Evolutionary conservation across 306 rosid genomes (phyloP).

Genomic region (Elaeagnus macrophylla): DNA sequence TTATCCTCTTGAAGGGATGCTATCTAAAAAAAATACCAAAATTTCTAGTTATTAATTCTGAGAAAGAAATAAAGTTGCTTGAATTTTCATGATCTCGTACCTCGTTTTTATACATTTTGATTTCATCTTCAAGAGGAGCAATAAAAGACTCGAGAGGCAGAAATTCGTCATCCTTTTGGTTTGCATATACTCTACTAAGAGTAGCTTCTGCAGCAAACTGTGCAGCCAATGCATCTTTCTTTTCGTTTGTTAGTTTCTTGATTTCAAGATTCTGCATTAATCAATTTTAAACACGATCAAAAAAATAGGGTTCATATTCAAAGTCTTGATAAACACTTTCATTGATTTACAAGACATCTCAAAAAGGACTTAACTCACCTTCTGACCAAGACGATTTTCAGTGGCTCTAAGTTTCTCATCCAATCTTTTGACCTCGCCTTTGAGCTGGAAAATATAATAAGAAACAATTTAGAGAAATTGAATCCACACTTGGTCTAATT

Average conservation of each 20-base stretch:
- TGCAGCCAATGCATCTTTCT: slow-evolving; percentile 76
- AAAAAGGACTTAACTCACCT: slow-evolving; percentile 38
- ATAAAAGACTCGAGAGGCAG: slow-evolving; percentile 51
- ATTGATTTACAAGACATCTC: neutral
- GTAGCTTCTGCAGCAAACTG: slow-evolving; percentile 89
- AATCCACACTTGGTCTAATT: neutral
- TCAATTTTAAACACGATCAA: too few species aligned
- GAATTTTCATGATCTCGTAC: slow-evolving; percentile 19
- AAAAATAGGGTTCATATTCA: too few species aligned
- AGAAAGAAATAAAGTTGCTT: too few species aligned
- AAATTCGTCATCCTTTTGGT: slow-evolving; percentile 61
- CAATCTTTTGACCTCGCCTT: slow-evolving; percentile 36
- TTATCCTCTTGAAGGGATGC: slow-evolving; percentile 70
- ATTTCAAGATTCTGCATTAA: slow-evolving; percentile 67
- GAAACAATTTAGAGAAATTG: neutral
- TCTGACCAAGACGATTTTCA: slow-evolving; percentile 53
- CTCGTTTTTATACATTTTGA: slow-evolving; percentile 74
- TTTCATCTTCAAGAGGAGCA: slow-evolving; percentile 87
- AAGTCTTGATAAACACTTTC: too few species aligned
- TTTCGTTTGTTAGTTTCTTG: slow-evolving; percentile 59
- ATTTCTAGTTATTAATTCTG: neutral
- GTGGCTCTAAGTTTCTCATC: slow-evolving; percentile 40
- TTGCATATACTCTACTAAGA: slow-evolving; percentile 61
- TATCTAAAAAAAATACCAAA: slow-evolving; percentile 34
- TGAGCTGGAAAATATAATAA: slow-evolving; percentile 41